Base-by-base conservation (phyloP, 129 eudicot genomes). In the Chrysanthemum lavandulifolium region DNA sequence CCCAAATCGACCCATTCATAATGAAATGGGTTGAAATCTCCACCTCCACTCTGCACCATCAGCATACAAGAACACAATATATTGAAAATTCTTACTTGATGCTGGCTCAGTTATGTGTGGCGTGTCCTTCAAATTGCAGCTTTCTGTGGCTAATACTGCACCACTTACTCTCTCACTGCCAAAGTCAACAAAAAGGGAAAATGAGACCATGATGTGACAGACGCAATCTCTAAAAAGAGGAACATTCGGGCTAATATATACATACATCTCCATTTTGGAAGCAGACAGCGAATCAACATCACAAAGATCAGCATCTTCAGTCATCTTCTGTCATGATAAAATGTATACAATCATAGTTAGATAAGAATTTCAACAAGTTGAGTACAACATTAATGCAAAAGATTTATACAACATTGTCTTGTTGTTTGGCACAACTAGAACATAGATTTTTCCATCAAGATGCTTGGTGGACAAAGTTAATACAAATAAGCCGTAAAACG, bases 201-300 rank as follows among this genome's bases (percentile, higher is more conserved):
- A 19, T 80, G 58, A 84, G 70, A 69, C 74, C 67, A 61, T 33
- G 43, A 29, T 10, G 73, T 56, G n/a, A 65, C 48, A 40, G 6
- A 40, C 40, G 15, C 40, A 19, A 23, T 13, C 61, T 53, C 54
- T 45, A 25, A 11, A 65, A 47, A 71, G 48, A 25, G 16, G 21
- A 15, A 61, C n/a, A 16, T 62, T 47, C 25, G 55, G 50, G 56
- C 43, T 71, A 67, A 76, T 21, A 48, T 68, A 25, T 53, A 76
- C 89, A 68, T 82, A 85, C 89, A 13, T 73, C 16, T 63, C 56
- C 12, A 54, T 79, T 68, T 73, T 78, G 51, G 86, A 78, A 69
- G 53, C n/a, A n/a, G n/a, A n/a, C n/a, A n/a, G n/a, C n/a, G n/a
- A 76, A 51, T 76, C 69, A 71, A 56, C 23, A 51, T 58, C 72